These are phyloP conservation scores for Salix brachista DNA, from an alignment of 345 rosid genomes.

Conservation along the genomic window DNA sequence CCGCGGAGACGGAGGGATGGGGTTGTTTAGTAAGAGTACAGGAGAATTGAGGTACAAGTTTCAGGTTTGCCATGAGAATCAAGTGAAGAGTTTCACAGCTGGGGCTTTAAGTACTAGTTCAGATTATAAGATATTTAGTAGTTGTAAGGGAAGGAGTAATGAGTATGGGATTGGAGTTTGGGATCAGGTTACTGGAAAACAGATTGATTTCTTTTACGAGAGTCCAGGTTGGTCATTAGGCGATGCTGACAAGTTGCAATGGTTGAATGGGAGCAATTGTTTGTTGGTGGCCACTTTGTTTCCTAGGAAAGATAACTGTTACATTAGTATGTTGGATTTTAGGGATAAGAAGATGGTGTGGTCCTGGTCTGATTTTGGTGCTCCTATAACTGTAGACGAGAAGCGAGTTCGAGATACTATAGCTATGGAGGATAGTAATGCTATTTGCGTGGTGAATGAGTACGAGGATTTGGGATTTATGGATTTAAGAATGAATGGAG, in stretches of 20 bases:
- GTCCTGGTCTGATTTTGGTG: slow-evolving; percentile 88
- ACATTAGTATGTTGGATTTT: slow-evolving; percentile 86
- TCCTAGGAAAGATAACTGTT: slow-evolving; percentile 93
- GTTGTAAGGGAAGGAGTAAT: slow-evolving; percentile 88
- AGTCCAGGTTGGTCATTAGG: slow-evolving; percentile 86
- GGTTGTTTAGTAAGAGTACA: slow-evolving; percentile 60
- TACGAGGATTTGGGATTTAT: slow-evolving; percentile 92
- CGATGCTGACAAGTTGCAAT: slow-evolving; percentile 88
- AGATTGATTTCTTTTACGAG: slow-evolving; percentile 84
- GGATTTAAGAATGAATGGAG: slow-evolving; percentile 62
- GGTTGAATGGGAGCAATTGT: slow-evolving; percentile 68
- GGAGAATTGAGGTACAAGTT: slow-evolving; percentile 78
- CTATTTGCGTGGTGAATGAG: slow-evolving; percentile 91
- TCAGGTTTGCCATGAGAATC: slow-evolving; percentile 66
- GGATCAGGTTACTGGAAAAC: slow-evolving; percentile 85
- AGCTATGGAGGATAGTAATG: slow-evolving; percentile 79
- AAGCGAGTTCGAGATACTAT: slow-evolving; percentile 90
- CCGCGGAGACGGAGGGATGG: slow-evolving; percentile 94
- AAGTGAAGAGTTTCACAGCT: slow-evolving; percentile 73
- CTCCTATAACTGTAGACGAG: slow-evolving; percentile 57
- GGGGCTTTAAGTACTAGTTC: slow-evolving; percentile 72
- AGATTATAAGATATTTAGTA: slow-evolving; percentile 63
- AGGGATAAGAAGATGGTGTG: slow-evolving; percentile 82
- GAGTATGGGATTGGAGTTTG: slow-evolving; percentile 97
- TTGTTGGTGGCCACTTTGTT: slow-evolving; percentile 87